These are phyloP conservation scores for Komagataea norvegica DNA, from an alignment of 1,139 yeast species.

Conservation along the genomic window DNA sequence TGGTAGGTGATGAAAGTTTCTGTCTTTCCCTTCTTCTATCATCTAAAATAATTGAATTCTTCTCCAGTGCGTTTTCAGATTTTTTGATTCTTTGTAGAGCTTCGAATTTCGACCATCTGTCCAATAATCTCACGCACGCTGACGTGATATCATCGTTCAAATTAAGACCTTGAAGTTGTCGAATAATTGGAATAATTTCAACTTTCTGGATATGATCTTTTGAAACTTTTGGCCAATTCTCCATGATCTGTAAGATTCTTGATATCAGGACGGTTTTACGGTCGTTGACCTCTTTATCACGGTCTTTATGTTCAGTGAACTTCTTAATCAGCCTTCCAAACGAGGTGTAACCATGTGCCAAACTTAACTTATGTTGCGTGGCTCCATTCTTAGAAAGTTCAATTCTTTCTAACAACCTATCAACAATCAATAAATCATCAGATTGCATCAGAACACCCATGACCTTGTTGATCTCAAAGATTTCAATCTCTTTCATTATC, in stretches of 20 bases:
- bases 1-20: background rate
- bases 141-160: conserved; percentile 33
- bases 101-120: conserved; percentile 70
- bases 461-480: conserved; percentile 68
- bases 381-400: conserved; percentile 48
- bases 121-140: conserved; percentile 44
- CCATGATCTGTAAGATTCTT: conserved; percentile 52
- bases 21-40: conserved; percentile 31
- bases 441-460: conserved; percentile 79
- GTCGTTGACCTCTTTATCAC: conserved; percentile 9
- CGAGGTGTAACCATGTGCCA: conserved; percentile 85
- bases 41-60: conserved; percentile 23
- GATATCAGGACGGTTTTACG: conserved; percentile 37
- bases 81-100: conserved; percentile 85
- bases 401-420: conserved; percentile 65
- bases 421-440: conserved; percentile 63
- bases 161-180: conserved; percentile 33
- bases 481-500: conserved; percentile 46
- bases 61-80: conserved; percentile 13
- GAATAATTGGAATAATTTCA: conserved; percentile 63
- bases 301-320: conserved; percentile 22
- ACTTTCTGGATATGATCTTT: conserved; percentile 78
- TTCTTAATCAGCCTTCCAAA: conserved; percentile 56
- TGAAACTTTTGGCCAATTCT: conserved; percentile 76
- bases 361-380: conserved; percentile 58